Conservation (phyloP, 2,329 filamentous ascomycete species). For the Penicillium frequentans region DNA sequence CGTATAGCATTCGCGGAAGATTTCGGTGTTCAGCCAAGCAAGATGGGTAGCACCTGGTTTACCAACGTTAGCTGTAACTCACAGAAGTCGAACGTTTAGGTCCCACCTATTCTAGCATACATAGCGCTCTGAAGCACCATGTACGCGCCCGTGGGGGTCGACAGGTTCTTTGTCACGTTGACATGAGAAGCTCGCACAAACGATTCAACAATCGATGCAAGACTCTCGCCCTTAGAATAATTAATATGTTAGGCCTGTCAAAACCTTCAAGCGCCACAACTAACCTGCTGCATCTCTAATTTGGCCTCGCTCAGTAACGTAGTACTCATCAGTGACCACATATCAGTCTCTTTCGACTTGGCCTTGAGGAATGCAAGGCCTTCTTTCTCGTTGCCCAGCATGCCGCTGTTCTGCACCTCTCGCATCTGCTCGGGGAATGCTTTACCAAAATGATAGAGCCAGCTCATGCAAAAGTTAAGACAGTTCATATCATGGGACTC, state of each 20-base stretch:
- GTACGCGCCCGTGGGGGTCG: conserved; percentile 70
- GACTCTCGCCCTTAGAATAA: conserved; percentile 52
- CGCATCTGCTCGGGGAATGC: conserved; percentile 75
- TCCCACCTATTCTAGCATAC: conserved; percentile 70
- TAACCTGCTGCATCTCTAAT: conserved; percentile 70
- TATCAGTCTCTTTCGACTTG: conserved; percentile 81
- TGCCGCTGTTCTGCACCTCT: conserved; percentile 68
- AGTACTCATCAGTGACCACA: conserved; percentile 82
- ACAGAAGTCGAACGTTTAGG: not conserved
- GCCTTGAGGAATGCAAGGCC: conserved; percentile 79
- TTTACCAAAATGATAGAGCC: conserved; percentile 93
- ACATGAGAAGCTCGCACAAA: conserved; percentile 81
- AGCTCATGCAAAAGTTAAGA: conserved; percentile 91
- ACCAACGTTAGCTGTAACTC: not conserved
- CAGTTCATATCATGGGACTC: conserved; percentile 92
- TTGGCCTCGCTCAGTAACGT: conserved; percentile 85
- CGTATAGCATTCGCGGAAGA: conserved; percentile 73
- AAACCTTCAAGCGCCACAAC: conserved; percentile 27
- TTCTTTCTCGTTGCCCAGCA: conserved; percentile 77
- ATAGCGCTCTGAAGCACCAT: conserved; percentile 70
- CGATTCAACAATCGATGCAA: conserved; percentile 68
- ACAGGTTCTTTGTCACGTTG: conserved; percentile 73
- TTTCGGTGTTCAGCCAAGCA: conserved; percentile 61
- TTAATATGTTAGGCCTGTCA: conserved; percentile 15
- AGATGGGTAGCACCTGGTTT: conserved; percentile 53